Evolutionary conservation across 768 basidiomycete genomes (phyloP), one percentile per base, ranked within the genome.

Genomic region (Coprinopsis marcescibilis): DNA sequence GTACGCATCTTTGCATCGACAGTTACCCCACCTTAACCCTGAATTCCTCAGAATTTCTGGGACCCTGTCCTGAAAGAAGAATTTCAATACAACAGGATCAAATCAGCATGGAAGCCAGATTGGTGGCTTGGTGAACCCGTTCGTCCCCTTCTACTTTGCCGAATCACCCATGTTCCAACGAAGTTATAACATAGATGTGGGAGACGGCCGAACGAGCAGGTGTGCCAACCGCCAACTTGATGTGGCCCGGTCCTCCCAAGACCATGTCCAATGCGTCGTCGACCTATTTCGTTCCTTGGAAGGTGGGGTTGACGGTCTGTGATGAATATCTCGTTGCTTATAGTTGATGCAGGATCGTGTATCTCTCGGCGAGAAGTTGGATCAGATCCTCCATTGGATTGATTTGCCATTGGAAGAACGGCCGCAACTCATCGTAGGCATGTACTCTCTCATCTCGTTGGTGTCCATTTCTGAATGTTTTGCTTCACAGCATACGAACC

Each of bases 51-150:
- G 89, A 86, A 88, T 55, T 96, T 95, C 61, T 93, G 81, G 78
- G 92, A 94, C 61, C 90, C 89, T 0, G 58, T 57, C 12, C 71
- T 72, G 0, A 50, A 73, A 34, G 65, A 68, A 6, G 80, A 82
- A 54, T 94, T 95, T 59, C 73, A 80, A 46, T 93, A 92, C 58
- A 84, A 83, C 48, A 67, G 71, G 8, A 63, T 72, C 8, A 70
- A 78, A 6, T 77, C 78, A 3, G 76, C 73, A 20, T 85, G 83
- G 80, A 73, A 80, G 48, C 57, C 85, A 0, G 57, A 68, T 0
- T 96, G 92, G 89, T 95, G 93, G 91, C 62, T 75, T 12, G 93
- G 93, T 36, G 90, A 94, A 60, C 91, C 92, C 15, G 91, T 93
- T 51, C 48, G 56, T 64, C 11, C 14, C 13, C 15, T 4, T 25